Evolutionary conservation across 2,329 filamentous ascomycete species (phyloP), one percentile per base, ranked within the genome.

Genomic region (Fusarium annulatum): DNA sequence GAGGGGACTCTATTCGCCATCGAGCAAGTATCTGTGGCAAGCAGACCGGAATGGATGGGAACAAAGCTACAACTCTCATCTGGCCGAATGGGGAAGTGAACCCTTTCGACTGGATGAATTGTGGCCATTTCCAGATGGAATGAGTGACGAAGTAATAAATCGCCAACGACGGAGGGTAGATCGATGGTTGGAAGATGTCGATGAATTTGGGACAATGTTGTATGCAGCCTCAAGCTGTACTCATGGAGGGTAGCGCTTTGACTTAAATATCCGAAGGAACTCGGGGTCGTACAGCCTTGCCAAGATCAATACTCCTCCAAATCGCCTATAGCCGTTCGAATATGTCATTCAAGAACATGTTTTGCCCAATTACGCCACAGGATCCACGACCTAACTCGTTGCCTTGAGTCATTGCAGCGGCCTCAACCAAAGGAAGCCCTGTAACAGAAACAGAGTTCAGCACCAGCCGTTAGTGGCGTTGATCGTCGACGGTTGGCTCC

Each of bases 171-270:
- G 73, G 16, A 81, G 85, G 51, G 82, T 88, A 3, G 85, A 87
- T 34, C 77, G 74, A 23, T 90, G 88, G 88, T 62, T 89, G 10
- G 83, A 86, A 58, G 76, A 78, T 21, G 77, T 87, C 2, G 88
- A 90, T 72, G 87, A 88, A 55, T 89, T 85, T 76, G 87, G 88
- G 2, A 87, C 83, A 26, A 86, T 88, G 85, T 56, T 89, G 2
- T 89, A 86, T 69, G 81, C 85, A 0, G 84, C 88, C 1, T 85
- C 84, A 1, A 83, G 81, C 48, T 84, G 81, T 55, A 87, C 85
- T 1, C 84, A 88, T 72, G 82, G 79, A 4, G 76, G 73, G 23
- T 59, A 48, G 23, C n/a, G 28, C 18, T 46, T 55, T 42, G 51
- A 39, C 51, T n/a, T 41, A 1, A 1, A 33, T 26, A 30, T 18